These are phyloP conservation scores for Fragaria nilgerrensis DNA, from an alignment of 306 rosid genomes.

Conservation along the genomic window DNA sequence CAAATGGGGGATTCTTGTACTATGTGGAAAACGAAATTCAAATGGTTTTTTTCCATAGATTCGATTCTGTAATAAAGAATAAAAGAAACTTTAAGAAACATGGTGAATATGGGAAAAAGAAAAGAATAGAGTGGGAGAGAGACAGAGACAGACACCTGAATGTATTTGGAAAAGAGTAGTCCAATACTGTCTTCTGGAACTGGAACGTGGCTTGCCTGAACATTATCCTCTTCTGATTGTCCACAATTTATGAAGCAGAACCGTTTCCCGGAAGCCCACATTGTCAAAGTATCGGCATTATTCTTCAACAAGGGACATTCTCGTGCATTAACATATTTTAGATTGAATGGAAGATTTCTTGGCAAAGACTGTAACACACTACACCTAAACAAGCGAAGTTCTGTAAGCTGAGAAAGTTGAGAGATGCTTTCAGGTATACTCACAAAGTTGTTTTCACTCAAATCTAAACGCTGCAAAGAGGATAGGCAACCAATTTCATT, in stretches of 20 bases:
- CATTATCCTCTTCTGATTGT: too few species aligned
- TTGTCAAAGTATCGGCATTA: neutral
- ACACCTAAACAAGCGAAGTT: neutral
- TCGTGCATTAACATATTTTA: neutral
- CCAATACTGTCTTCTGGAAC: neutral
- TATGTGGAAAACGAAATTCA: constrained; percentile 1
- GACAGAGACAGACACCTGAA: neutral
- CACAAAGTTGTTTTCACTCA: constrained; percentile 21
- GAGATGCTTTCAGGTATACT: constrained; percentile 19
- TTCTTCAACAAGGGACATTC: neutral
- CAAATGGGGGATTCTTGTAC: neutral
- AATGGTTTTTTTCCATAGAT: neutral
- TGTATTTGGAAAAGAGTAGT: neutral
- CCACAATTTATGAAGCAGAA: neutral
- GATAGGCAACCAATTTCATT: constrained; percentile 12
- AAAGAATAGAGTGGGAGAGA: neutral
- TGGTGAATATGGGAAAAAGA: too few species aligned
- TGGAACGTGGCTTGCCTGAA: too few species aligned
- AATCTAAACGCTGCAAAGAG: constrained; percentile 12
- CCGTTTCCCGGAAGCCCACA: neutral
- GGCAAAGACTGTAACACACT: neutral
- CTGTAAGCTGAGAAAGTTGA: neutral
- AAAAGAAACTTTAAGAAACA: neutral
- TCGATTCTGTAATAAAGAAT: neutral
- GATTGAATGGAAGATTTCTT: neutral